A percentile compares a stretch with the other conserved stretches of the same genome.
Conservation (phyloP, 2,329 filamentous ascomycete species). For the Phaeomoniella chlamydospora region DNA sequence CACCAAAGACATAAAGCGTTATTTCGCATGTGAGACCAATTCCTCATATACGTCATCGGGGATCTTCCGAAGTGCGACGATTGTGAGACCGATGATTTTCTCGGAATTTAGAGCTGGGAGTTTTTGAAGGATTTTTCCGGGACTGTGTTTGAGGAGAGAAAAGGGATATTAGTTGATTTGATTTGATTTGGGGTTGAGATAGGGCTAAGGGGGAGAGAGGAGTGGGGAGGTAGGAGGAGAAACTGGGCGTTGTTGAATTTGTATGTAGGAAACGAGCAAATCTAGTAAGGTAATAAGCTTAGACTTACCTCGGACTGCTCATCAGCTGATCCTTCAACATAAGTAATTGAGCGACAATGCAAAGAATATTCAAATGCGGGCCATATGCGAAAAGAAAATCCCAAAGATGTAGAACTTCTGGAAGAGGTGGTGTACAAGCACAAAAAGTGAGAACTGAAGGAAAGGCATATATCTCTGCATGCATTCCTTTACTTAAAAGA, state of each 20-base stretch:
- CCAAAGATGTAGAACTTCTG: conserved; percentile 87
- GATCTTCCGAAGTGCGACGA: conserved; percentile 78
- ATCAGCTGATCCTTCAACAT: conserved; percentile 75
- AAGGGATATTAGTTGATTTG: no score
- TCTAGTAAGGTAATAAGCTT: no score
- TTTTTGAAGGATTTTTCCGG: conserved; percentile 79
- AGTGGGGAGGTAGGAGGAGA: no score
- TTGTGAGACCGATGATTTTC: conserved; percentile 69
- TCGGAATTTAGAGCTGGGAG: conserved; percentile 75
- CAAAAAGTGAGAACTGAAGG: conserved; percentile 88
- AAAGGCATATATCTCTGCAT: conserved; percentile 92
- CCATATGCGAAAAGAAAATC: conserved; percentile 96
- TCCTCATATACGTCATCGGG: conserved; percentile 82
- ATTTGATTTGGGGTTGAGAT: no score
- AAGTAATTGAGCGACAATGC: conserved; percentile 89
- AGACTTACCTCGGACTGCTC: conserved; percentile 60
- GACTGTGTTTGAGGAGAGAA: no score
- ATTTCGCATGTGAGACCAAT: conserved; percentile 59
- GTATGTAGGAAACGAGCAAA: no score
- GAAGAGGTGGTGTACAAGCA: conserved; percentile 86
- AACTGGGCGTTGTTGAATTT: no score
- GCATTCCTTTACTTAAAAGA: conserved; percentile 71
- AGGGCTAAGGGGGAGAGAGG: no score
- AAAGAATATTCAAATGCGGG: conserved; percentile 84
- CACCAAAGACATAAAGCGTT: no score